Evolutionary conservation across 768 basidiomycete genomes (phyloP), one percentile per base, ranked within the genome.

Genomic region (Lentinula edodes): DNA sequence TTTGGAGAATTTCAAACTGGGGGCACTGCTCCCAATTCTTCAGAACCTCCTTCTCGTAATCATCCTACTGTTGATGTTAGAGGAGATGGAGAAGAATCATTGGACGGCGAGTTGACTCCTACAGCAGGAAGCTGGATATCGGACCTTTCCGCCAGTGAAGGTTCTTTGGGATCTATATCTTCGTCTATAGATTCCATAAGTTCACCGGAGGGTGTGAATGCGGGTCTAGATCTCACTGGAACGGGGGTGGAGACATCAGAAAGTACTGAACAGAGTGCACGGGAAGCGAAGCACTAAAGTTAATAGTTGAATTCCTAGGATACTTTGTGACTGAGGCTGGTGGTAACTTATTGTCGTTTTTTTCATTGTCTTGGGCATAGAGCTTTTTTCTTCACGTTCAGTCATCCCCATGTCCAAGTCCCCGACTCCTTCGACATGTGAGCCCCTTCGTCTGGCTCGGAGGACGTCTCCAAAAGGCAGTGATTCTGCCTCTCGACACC

Each of bases 1-100:
- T 91, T 92, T 67, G 89, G 89, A 15, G 91, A 92, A 64, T 92
- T 93, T 67, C 90, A 90, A 66, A 78, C 76, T 57, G 82, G 78
- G 1, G 76, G 72, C 38, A 74, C 78, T 52, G 75, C 15, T 41
- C 48, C 15, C 36, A 43, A 36, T 23, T 36, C 35, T 56, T 18
- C 58, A 57, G 52, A 68, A 66, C 20, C 67, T 73, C 13, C 64
- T 58, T 4, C 58, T 61, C 13, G 71, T 58, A 54, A 59, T 38
- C 45, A 34, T 60, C 58, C 34, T 12, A 16, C 43, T 42, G 38
- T 50, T 61, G 74, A 75, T 5, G 54, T 62, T 57, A 66, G 28
- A 34, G 67, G 15, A 28, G 41, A 56, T 34, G 13, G 32, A 9
- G 34, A 36, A 1, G 15, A 66, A 8, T 36, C n/a, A 28, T 52